These are phyloP conservation scores for Lagenidium sp. DNA, from an alignment of 352 stramenopile genomes.

Conservation along the genomic window DNA sequence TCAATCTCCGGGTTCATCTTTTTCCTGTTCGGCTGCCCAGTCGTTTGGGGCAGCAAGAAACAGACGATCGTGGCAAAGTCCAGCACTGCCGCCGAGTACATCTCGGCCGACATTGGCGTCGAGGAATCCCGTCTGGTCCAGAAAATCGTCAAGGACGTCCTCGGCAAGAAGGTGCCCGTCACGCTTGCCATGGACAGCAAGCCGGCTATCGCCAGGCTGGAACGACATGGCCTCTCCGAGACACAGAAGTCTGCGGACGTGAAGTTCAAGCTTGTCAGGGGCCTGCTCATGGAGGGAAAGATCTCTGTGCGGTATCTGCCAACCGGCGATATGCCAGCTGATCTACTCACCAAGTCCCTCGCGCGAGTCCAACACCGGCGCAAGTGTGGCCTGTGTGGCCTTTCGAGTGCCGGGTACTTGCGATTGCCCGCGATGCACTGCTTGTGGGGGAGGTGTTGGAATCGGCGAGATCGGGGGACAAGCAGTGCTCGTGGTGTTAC, in stretches of 20 bases:
- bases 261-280: conserved; percentile 1
- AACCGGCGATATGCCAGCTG: background rate
- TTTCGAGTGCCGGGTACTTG: too few relatives aligned
- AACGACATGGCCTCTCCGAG: conserved; percentile 1
- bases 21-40: conserved; percentile 5
- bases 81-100: conserved; percentile 7
- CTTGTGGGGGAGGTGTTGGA: too few relatives aligned
- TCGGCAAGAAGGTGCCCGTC: conserved; percentile 1
- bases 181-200: conserved; percentile 7
- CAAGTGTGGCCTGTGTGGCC: conserved; percentile 4
- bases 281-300: background rate
- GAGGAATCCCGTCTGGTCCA: conserved; percentile 4
- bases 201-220: conserved; percentile 5
- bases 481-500: too few relatives aligned
- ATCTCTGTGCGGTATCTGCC: background rate
- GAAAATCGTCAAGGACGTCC: conserved; percentile 1
- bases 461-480: too few relatives aligned
- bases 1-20: conserved; percentile 8
- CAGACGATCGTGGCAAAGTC: conserved; percentile 11
- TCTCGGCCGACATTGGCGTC: conserved; percentile 2
- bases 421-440: too few relatives aligned
- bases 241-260: conserved; percentile 10
- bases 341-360: background rate
- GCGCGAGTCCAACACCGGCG: background rate
- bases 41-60: conserved; percentile 9